Conservation (phyloP, 2,329 filamentous ascomycete species). For the Fusarium cyanostomum region DNA sequence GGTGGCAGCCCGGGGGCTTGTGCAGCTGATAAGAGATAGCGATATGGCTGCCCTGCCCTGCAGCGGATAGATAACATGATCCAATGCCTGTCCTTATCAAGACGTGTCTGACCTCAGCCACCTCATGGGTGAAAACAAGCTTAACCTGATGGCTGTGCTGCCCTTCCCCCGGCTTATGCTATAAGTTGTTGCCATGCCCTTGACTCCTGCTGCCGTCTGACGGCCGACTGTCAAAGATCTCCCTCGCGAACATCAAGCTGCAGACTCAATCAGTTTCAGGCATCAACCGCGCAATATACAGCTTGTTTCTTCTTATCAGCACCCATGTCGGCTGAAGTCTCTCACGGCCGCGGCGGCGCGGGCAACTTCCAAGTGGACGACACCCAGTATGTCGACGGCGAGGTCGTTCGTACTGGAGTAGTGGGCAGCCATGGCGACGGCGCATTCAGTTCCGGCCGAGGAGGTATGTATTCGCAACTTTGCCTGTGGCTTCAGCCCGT, state of each 20-base stretch:
- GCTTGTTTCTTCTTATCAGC: conserved; percentile 15
- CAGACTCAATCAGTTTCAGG: neutral
- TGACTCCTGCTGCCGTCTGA: conserved; percentile 20
- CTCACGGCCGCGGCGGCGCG: conserved; percentile 68
- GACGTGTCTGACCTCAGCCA: conserved; percentile 8
- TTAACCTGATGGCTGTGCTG: conserved; percentile 32
- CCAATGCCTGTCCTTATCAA: conserved; percentile 31
- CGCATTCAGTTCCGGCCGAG: conserved; percentile 66
- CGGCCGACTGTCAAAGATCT: conserved; percentile 17
- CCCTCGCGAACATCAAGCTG: neutral
- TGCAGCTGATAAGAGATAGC: conserved; percentile 32
- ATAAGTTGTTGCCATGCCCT: conserved; percentile 42
- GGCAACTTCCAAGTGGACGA: conserved; percentile 69
- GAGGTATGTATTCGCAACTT: conserved; percentile 55
- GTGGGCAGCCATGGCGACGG: conserved; percentile 67
- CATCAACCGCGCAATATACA: conserved; percentile 1
- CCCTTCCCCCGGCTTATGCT: conserved; percentile 24
- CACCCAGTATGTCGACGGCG: conserved; percentile 69
- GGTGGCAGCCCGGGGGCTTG: conserved; percentile 12
- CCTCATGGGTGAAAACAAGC: conserved; percentile 30
- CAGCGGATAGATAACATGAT: conserved; percentile 35
- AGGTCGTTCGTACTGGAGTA: conserved; percentile 65
- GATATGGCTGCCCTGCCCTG: conserved; percentile 17
- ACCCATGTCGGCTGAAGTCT: conserved; percentile 58
- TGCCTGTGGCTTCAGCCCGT: neutral